Base-by-base conservation (phyloP, 768 basidiomycete genomes). In the Mycena kentingensis region DNA sequence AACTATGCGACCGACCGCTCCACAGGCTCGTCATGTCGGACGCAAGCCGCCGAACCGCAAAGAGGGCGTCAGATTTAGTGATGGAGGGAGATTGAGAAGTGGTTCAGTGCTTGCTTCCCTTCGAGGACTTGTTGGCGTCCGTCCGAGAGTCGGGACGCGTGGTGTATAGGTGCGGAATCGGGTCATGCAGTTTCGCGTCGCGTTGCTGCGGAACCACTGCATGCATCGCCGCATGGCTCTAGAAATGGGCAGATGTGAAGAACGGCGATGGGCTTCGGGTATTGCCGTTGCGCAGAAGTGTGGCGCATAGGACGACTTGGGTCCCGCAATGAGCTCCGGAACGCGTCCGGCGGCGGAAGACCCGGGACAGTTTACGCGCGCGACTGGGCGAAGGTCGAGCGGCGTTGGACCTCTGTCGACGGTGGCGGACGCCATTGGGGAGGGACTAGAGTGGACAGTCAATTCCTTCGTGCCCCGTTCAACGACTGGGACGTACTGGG, bases 391-490 rank as follows among this genome's bases (percentile, higher is more conserved):
- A 78, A 67, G 2, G 69, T 66, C 4, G 84, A 83, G 39, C 78
- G 71, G 26, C 79, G 74, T 38, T 72, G 67, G 21, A 67, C 73
- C 45, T 82, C 80, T 21, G 75, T 72, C 26, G 70, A 70, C 58
- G 69, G 78, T 10, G 64, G 60, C 27, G 68, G 74, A 49, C 78
- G 73, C 65, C 8, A 73, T 73, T 1, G 82, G 77, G 6, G 69
- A 67, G 0, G 88, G 88, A 27, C 87, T 81, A 1, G 87, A n/a
- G n/a, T n/a, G n/a, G n/a, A n/a, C n/a, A n/a, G n/a, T n/a, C n/a
- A n/a, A 72, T 27, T 87, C 83, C 68, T 93, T 90, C 1, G 41
- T 77, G 79, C 65, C 92, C 90, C 3, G 88, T 81, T 52, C 92
- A 92, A 2, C 81, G 86, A 63, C 90, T 92, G 19, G 92, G 74